Evolutionary conservation across 352 stramenopile genomes (phyloP).

Genomic region (Phytopythium sindhum): DNA sequence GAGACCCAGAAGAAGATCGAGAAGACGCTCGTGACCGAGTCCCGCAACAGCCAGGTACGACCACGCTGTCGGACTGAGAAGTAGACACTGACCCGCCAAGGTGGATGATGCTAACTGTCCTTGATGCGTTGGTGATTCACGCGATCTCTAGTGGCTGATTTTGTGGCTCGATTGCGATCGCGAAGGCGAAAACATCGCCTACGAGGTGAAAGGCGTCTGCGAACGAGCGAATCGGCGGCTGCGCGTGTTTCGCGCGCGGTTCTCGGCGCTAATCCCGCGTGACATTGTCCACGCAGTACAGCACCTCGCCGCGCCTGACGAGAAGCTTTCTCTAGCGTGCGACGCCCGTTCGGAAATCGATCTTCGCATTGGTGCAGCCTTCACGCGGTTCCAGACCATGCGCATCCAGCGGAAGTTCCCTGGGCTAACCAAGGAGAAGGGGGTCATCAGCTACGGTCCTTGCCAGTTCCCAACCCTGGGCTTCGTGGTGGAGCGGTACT

Average conservation of each 20-base stretch:
- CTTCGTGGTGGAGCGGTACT: conserved; percentile 93
- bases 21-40: conserved; percentile 88
- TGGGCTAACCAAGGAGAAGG: conserved; percentile 59
- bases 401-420: conserved; percentile 87
- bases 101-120: not conserved
- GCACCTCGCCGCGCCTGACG: conserved; percentile 72
- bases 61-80: not conserved
- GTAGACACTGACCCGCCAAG: not conserved
- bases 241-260: conserved; percentile 86
- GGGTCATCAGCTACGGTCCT: conserved; percentile 97
- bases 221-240: conserved; percentile 66
- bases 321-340: conserved; percentile 79
- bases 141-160: conserved; percentile 75
- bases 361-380: conserved; percentile 91
- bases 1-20: conserved; percentile 88
- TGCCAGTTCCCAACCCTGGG: conserved; percentile 99
- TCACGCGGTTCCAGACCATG: conserved; percentile 96
- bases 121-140: conserved; percentile 1
- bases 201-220: conserved; percentile 93
- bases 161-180: conserved; percentile 99
- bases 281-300: conserved; percentile 91
- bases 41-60: conserved; percentile 65
- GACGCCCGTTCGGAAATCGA: conserved; percentile 95
- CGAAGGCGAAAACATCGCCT: conserved; percentile 99
- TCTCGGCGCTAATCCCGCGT: conserved; percentile 91